A percentile compares a stretch with the other conserved stretches of the same genome.
Conservation (phyloP, 1,139 yeast species). For the Protomyces inouyei region DNA sequence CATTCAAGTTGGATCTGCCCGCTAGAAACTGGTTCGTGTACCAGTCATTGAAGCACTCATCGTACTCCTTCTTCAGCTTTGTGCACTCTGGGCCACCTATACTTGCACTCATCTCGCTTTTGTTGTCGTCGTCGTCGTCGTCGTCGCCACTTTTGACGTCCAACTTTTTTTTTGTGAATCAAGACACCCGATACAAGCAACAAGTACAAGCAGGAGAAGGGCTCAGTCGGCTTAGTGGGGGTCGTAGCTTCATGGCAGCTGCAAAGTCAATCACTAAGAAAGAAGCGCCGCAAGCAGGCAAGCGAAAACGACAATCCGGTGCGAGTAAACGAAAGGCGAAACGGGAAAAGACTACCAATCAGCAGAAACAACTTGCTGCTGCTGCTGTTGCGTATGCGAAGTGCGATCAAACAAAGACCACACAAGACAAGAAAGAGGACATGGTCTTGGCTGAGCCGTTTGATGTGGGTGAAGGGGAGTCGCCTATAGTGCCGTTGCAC, state of each 20-base stretch:
- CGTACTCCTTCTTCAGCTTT: conserved; percentile 28
- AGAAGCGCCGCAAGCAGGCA: not conserved
- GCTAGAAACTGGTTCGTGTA: conserved; percentile 29
- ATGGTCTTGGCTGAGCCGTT: not conserved
- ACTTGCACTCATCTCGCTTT: conserved; percentile 23
- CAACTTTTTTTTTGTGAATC: not conserved
- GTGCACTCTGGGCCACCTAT: conserved; percentile 29
- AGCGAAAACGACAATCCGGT: not conserved
- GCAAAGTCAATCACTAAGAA: not conserved
- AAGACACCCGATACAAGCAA: not conserved
- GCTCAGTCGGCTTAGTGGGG: too few relatives aligned
- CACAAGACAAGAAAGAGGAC: not conserved
- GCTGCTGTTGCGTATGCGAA: not conserved
- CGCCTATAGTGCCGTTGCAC: not conserved
- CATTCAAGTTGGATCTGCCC: conserved; percentile 26
- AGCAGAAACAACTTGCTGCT: not conserved
- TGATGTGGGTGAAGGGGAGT: not conserved
- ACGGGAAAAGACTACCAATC: not conserved
- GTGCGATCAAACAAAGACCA: not conserved
- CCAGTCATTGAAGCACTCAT: conserved; percentile 32
- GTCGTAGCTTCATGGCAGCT: not conserved
- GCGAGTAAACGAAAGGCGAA: conserved; percentile 4
- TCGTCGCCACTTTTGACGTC: not conserved
- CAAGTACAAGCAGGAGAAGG: not conserved
- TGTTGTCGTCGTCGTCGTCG: not conserved